Evolutionary conservation across 192 early-diverging fungal genomes (phyloP), one percentile per base, ranked within the genome.

Genomic region (Coemansia sp.): DNA sequence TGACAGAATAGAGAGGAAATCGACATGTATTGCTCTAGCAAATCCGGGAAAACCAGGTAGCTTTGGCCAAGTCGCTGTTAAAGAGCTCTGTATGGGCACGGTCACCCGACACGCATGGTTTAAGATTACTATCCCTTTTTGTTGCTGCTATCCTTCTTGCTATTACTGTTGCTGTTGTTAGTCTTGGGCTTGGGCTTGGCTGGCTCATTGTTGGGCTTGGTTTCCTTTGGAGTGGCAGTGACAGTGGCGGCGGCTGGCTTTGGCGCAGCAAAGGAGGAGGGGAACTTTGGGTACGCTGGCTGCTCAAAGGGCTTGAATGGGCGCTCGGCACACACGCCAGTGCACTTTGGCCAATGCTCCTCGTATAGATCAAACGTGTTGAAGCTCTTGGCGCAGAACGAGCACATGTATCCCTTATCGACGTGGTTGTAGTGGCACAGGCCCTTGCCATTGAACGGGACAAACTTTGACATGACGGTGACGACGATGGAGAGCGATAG

Each of bases 271-370:
- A 79, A 73, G 4, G 77, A 65, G 17, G 67, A 70, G 3, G 68
- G 64, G 19, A 80, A 65, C 6, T 59, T 45, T 17, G 72, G 68
- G 22, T 67, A 80, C n/a, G 17, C 29, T 9, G 77, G 72, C 20
- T 64, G 39, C 4, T 47, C 56, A 46, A 80, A 76, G 14, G 73
- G 69, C 62, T 58, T 57, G 38, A 73, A 54, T 17, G 51, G 38
- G 10, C 69, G 60, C 61, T 81, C 79, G 35, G 71, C 65, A 66
- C 79, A 81, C n/a, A 81, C 60, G 15, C 79, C 79, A 4, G 69
- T 76, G 63, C 79, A 81, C 46, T 72, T 76, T 1, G 79, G 79
- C 79, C 79, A 81, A 61, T 81, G 79, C 35, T 43, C 17, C 38
- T 81, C 79, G 67, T 76, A 81, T 27, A 51, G 59, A 1, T 25